A percentile compares a stretch with the other conserved stretches of the same genome.
Evolutionary conservation across 345 rosid genomes (phyloP).

Genomic region (Melaleuca alternifolia): DNA sequence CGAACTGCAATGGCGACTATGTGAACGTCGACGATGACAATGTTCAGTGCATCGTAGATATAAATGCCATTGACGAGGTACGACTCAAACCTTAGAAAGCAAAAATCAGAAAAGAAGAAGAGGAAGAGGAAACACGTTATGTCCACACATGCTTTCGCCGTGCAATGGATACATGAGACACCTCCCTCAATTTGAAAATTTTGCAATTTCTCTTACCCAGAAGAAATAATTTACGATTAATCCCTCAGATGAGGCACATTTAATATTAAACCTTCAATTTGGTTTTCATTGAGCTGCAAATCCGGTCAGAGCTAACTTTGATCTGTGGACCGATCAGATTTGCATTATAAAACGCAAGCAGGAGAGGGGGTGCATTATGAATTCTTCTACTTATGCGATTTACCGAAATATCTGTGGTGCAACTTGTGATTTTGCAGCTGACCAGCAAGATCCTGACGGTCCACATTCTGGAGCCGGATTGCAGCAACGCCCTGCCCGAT

Average conservation of each 20-base stretch:
- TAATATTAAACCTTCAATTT: not conserved
- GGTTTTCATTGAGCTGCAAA: not conserved
- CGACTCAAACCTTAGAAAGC: not conserved
- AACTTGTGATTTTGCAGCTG: not conserved
- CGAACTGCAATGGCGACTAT: not conserved
- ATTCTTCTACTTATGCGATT: not conserved
- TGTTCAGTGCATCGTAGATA: not conserved
- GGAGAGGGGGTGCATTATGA: not conserved
- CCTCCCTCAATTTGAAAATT: not conserved
- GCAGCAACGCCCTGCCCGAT: not conserved
- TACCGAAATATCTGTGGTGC: not conserved
- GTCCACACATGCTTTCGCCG: not conserved
- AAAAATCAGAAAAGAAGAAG: not conserved
- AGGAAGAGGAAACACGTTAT: not conserved
- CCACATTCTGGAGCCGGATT: slow-evolving; percentile 7
- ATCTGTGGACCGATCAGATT: not conserved
- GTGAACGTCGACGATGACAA: not conserved
- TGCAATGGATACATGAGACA: too few relatives aligned
- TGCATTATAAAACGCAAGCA: not conserved
- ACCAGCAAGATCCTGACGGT: not conserved
- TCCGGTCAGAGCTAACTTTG: not conserved
- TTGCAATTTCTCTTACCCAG: not conserved
- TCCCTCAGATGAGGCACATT: not conserved
- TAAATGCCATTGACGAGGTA: slow-evolving; percentile 5
- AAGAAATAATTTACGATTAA: too few relatives aligned